These are phyloP conservation scores for Dictyophora rubrovolvata DNA, from an alignment of 768 basidiomycete genomes.

Conservation along the genomic window DNA sequence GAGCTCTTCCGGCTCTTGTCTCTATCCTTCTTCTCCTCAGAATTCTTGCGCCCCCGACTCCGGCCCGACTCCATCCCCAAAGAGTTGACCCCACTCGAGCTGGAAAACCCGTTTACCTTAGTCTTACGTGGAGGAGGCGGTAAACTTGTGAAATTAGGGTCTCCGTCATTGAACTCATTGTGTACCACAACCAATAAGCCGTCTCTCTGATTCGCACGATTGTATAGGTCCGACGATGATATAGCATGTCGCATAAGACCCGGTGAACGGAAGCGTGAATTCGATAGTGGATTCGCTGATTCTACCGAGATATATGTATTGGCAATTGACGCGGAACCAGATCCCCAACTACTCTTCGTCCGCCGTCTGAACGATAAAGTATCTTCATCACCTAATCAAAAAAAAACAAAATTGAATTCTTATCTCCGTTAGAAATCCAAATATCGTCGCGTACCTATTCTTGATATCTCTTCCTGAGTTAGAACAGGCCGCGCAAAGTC, in stretches of 20 bases:
- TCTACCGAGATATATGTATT: neutral
- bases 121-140: neutral
- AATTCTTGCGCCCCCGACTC: neutral
- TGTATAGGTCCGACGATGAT: neutral
- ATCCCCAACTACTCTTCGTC: neutral
- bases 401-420: neutral
- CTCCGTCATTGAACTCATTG: neutral
- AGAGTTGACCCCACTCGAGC: neutral
- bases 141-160: neutral
- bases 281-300: neutral
- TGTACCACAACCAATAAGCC: neutral
- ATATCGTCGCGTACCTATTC: neutral
- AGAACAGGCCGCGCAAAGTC: neutral
- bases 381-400: neutral
- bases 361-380: neutral
- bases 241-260: neutral
- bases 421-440: neutral
- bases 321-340: neutral
- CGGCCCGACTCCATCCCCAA: neutral
- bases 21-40: neutral
- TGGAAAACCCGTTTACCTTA: neutral
- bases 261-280: neutral
- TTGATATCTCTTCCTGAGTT: neutral
- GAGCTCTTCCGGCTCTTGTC: neutral
- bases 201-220: neutral